phyloP scores from a whole-genome alignment of 2,329 filamentous ascomycete genomes.

The Xylaria sp. region DNA sequence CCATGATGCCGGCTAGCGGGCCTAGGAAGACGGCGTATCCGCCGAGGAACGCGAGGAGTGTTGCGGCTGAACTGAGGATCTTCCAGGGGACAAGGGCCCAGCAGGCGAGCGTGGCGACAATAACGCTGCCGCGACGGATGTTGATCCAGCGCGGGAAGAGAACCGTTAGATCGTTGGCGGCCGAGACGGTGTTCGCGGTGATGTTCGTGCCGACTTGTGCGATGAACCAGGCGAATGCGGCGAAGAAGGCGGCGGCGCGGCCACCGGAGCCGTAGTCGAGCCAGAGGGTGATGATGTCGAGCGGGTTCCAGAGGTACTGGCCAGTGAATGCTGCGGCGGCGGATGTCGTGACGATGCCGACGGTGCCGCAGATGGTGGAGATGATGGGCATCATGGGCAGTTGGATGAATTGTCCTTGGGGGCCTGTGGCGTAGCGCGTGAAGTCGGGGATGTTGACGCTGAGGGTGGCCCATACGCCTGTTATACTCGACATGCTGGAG shows the following conservation, averaged over 20 bases:
- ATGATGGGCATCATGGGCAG: slow-evolving; percentile 43
- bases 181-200: slow-evolving; percentile 50
- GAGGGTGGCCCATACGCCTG: slow-evolving; percentile 38
- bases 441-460: slow-evolving; percentile 52
- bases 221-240: slow-evolving; percentile 47
- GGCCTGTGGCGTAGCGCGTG: slow-evolving; percentile 36
- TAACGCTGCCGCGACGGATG: slow-evolving; percentile 50
- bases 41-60: slow-evolving; percentile 60
- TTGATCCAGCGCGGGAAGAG: slow-evolving; percentile 51
- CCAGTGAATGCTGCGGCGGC: slow-evolving; percentile 50
- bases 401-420: slow-evolving; percentile 37
- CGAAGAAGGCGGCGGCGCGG: slow-evolving; percentile 40
- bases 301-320: slow-evolving; percentile 45
- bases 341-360: slow-evolving; percentile 55
- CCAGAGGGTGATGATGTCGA: slow-evolving; percentile 43
- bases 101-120: slow-evolving; percentile 48
- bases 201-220: slow-evolving; percentile 53
- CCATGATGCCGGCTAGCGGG: slow-evolving; percentile 57
- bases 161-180: slow-evolving; percentile 52
- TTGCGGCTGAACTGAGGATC: slow-evolving; percentile 53
- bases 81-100: slow-evolving; percentile 63
- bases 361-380: slow-evolving; percentile 43
- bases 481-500: slow-evolving; percentile 42
- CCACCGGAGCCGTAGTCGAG: slow-evolving; percentile 39
- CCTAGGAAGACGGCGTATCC: slow-evolving; percentile 56